These are phyloP conservation scores for Talaromyces trachyspermus DNA, from an alignment of 495 filamentous ascomycete genomes.

Conservation along the genomic window DNA sequence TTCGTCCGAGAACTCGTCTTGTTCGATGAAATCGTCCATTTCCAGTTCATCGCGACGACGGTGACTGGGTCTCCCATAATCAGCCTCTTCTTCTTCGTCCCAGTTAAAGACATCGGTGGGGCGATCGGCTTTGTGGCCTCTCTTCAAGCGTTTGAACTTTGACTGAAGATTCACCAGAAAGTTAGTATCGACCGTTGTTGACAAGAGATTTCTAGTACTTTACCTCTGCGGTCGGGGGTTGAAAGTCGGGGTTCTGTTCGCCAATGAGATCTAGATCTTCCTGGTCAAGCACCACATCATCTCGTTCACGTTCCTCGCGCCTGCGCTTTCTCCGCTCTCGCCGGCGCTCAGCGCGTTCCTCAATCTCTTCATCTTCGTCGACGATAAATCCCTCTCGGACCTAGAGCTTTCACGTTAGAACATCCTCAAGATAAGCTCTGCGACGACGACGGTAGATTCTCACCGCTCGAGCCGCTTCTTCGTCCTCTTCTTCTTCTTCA, in stretches of 20 bases:
- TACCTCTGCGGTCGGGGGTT: constrained; percentile 61
- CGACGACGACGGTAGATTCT: too few species aligned
- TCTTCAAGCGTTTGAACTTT: constrained; percentile 93
- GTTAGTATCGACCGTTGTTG: not conserved
- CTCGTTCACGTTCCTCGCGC: constrained; percentile 65
- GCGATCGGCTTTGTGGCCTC: constrained; percentile 73
- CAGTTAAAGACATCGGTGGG: constrained; percentile 77
- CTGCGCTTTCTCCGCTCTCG: constrained; percentile 63
- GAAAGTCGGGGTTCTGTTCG: constrained; percentile 61
- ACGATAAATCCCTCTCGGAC: constrained; percentile 94
- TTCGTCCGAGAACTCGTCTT: constrained; percentile 86
- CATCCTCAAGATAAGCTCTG: too few species aligned
- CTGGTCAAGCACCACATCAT: constrained; percentile 85
- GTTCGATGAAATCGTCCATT: constrained; percentile 95
- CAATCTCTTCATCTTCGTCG: constrained; percentile 81
- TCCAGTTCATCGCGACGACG: constrained; percentile 61
- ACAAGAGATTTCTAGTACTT: constrained; percentile 8
- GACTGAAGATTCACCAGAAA: constrained; percentile 43
- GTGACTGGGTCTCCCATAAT: constrained; percentile 48
- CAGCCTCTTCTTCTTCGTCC: constrained; percentile 79
- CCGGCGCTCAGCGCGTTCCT: constrained; percentile 54
- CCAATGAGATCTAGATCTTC: constrained; percentile 95
- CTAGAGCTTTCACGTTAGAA: constrained; percentile 31
- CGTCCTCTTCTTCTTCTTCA: constrained; percentile 90
- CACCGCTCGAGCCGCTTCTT: constrained; percentile 59